Conservation (phyloP, 2,329 filamentous ascomycete genomes). For the Fusarium redolens region DNA sequence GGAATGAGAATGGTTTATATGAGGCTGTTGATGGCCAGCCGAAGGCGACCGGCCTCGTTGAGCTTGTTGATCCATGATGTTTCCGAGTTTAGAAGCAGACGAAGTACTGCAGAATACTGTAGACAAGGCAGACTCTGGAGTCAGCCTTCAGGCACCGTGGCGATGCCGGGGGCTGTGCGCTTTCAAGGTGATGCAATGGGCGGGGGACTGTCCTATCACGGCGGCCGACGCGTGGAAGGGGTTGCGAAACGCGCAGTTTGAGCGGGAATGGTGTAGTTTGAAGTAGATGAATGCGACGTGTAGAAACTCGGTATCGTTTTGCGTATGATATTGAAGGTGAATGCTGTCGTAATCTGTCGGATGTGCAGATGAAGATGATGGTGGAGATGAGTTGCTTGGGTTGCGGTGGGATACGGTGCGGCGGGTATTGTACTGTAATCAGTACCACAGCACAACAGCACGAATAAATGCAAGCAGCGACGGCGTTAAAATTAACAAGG, state of each 20-base stretch:
- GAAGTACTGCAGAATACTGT: conserved; percentile 13
- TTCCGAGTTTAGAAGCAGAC: conserved; percentile 49
- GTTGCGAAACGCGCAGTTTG: conserved; percentile 38
- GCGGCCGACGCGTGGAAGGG: conserved; percentile 46
- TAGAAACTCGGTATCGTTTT: conserved; percentile 25
- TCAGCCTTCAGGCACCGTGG: conserved; percentile 59
- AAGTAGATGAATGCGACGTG: conserved; percentile 35
- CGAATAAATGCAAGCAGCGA: conserved; percentile 3
- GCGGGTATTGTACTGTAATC: conserved; percentile 20
- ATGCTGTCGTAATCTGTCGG: not conserved
- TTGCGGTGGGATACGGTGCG: conserved; percentile 27
- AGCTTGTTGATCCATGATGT: conserved; percentile 57
- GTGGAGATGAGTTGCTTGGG: conserved; percentile 34
- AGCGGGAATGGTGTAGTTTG: conserved; percentile 25
- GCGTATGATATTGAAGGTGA: conserved; percentile 1
- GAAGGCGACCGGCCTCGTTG: conserved; percentile 70
- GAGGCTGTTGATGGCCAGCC: conserved; percentile 65
- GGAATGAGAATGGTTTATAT: conserved; percentile 77
- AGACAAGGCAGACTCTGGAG: conserved; percentile 58
- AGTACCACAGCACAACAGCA: conserved; percentile 9
- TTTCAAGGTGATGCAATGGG: conserved; percentile 46
- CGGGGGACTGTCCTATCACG: conserved; percentile 47
- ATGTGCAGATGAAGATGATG: conserved; percentile 28
- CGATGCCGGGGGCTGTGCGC: conserved; percentile 58
- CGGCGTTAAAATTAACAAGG: conserved; percentile 36